A percentile compares a stretch with the other conserved stretches of the same genome.
phyloP scores from a whole-genome alignment of 441 rosid species.

The Aquilaria agallochum region DNA sequence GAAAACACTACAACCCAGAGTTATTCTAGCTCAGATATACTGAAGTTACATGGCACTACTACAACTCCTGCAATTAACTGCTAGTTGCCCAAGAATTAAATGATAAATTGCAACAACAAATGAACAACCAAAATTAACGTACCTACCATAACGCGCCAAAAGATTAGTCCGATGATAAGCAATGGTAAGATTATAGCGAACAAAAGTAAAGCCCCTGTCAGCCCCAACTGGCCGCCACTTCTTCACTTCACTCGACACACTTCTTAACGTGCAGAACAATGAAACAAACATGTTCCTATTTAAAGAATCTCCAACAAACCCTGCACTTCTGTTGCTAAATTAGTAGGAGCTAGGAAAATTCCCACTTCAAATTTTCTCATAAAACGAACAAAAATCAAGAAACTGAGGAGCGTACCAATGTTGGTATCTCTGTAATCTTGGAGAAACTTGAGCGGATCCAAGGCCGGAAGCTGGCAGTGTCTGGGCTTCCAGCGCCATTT shows the following conservation, averaged over 20 bases:
- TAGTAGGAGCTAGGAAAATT: conserved; percentile 22
- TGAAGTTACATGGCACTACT: too few relatives aligned
- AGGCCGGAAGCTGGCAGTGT: conserved; percentile 49
- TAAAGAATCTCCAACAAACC: conserved; percentile 91
- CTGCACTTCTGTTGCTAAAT: conserved; percentile 51
- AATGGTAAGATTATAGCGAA: conserved; percentile 71
- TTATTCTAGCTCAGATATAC: too few relatives aligned
- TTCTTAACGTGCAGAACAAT: conserved; percentile 67
- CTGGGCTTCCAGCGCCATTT: conserved; percentile 90
- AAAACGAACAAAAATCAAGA: neutral
- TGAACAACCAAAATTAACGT: conserved; percentile 33
- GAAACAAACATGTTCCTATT: conserved; percentile 97
- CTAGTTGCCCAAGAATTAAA: neutral
- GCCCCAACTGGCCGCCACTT: conserved; percentile 97
- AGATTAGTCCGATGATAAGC: conserved; percentile 95
- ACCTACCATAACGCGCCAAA: conserved; percentile 91
- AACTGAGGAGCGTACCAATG: conserved; percentile 51
- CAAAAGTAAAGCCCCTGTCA: conserved; percentile 88
- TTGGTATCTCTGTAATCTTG: conserved; percentile 46
- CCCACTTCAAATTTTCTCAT: conserved; percentile 1
- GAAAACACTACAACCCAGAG: too few relatives aligned
- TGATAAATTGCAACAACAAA: neutral
- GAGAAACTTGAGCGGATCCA: conserved; percentile 64
- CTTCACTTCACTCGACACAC: conserved; percentile 52
- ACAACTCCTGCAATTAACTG: too few relatives aligned